These are phyloP conservation scores for Blastocystis hominis DNA, from an alignment of 352 stramenopile species.

Conservation along the genomic window DNA sequence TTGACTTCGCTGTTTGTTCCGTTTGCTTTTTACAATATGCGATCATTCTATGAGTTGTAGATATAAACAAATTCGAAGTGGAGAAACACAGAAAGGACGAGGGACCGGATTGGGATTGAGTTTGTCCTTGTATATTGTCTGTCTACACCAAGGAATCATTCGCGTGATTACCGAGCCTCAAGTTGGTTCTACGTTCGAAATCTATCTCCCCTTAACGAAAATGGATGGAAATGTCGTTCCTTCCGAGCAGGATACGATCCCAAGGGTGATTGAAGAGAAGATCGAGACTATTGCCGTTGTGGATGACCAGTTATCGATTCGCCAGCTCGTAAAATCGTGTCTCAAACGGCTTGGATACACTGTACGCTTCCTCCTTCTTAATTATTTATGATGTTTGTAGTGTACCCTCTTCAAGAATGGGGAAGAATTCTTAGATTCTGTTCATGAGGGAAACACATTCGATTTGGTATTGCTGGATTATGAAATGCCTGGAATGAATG, in stretches of 20 bases:
- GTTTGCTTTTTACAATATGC: neutral
- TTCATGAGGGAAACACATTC: neutral
- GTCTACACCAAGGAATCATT: conserved; percentile 28
- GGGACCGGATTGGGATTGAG: conserved; percentile 10
- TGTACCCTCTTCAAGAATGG: conserved; percentile 37
- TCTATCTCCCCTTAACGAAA: neutral
- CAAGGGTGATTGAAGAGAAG: neutral
- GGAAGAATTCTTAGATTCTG: neutral
- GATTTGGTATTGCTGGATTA: conserved; percentile 35
- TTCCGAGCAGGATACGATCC: neutral
- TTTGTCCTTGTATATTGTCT: conserved; percentile 10
- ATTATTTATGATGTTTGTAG: neutral
- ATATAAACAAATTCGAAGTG: conserved; percentile 1
- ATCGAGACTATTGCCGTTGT: conserved; percentile 6
- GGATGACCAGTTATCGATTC: conserved; percentile 16
- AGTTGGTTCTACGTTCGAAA: conserved; percentile 9
- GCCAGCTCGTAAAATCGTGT: conserved; percentile 1
- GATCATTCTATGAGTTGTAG: neutral
- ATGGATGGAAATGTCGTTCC: neutral
- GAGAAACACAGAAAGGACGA: conserved; percentile 18
- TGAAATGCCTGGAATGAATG: conserved; percentile 51
- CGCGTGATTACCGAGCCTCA: neutral
- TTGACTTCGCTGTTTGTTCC: conserved; percentile 17
- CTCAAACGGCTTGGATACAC: neutral
- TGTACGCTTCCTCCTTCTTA: neutral